phyloP scores from a whole-genome alignment of 129 eudicot species.

The Flaveria brownii region DNA sequence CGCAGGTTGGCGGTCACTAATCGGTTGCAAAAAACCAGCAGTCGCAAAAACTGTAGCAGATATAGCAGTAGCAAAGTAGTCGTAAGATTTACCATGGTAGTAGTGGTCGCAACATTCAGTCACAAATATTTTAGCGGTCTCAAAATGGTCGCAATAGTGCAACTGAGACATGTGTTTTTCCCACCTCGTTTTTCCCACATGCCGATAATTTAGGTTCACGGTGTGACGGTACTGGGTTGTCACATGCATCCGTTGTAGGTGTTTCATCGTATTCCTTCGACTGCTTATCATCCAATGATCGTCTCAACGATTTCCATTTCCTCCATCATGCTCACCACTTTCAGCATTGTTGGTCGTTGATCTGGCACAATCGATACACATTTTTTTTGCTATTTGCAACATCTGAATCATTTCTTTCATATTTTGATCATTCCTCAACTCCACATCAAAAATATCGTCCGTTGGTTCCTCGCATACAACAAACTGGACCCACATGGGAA shows the following conservation, averaged over 20 bases:
- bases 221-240: constrained; percentile 33
- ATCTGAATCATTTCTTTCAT: constrained; percentile 74
- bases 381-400: constrained; percentile 64
- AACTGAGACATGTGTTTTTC: too few species aligned
- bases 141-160: too few species aligned
- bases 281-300: constrained; percentile 54
- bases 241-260: constrained; percentile 48
- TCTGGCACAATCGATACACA: constrained; percentile 61
- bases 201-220: neutral
- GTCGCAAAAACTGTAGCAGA: too few species aligned
- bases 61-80: too few species aligned
- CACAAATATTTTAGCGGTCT: too few species aligned
- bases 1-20: too few species aligned
- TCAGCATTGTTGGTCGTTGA: constrained; percentile 65
- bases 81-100: too few species aligned
- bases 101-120: too few species aligned
- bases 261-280: constrained; percentile 60
- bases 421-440: constrained; percentile 56
- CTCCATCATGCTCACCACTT: constrained; percentile 69
- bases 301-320: constrained; percentile 59
- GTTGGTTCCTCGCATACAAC: constrained; percentile 31
- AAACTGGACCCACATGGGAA: constrained; percentile 76
- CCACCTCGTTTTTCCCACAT: too few species aligned
- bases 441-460: constrained; percentile 73
- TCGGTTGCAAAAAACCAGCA: too few species aligned